Evolutionary conservation across 768 basidiomycete species (phyloP).

Genomic region (Rhizopogon rudus): DNA sequence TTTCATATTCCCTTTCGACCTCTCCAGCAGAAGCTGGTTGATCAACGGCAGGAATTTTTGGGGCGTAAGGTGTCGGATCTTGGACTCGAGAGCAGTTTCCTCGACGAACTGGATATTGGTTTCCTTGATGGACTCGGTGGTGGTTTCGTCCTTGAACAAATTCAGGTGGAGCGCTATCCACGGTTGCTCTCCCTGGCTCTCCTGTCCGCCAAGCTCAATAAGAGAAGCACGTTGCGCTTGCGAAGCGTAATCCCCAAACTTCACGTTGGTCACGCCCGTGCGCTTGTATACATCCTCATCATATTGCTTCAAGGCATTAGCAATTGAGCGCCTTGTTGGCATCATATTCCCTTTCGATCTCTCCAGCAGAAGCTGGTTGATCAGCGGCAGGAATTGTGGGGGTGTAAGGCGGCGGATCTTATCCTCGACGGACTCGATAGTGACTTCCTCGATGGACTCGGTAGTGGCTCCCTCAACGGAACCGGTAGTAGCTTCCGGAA

Average conservation of each 20-base stretch:
- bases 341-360: conserved; percentile 21
- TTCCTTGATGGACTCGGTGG: conserved; percentile 8
- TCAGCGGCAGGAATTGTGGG: conserved; percentile 24
- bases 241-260: conserved; percentile 21
- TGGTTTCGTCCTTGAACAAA: not conserved
- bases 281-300: conserved; percentile 24
- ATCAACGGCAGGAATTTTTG: conserved; percentile 28
- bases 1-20: conserved; percentile 23
- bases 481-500: no score
- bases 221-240: conserved; percentile 23
- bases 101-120: not conserved
- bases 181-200: not conserved
- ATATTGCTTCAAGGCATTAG: conserved; percentile 22
- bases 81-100: no score
- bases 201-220: conserved; percentile 17
- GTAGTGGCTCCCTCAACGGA: no score
- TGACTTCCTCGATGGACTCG: no score
- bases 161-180: conserved; percentile 25
- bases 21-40: conserved; percentile 14
- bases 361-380: conserved; percentile 16
- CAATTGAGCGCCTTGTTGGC: conserved; percentile 21
- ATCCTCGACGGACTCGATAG: no score
- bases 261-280: conserved; percentile 14
- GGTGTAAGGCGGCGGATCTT: no score
- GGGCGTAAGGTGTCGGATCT: conserved; percentile 7